Evolutionary conservation across 192 early-diverging fungal genomes (phyloP).

Genomic region (Coemansia sp.): DNA sequence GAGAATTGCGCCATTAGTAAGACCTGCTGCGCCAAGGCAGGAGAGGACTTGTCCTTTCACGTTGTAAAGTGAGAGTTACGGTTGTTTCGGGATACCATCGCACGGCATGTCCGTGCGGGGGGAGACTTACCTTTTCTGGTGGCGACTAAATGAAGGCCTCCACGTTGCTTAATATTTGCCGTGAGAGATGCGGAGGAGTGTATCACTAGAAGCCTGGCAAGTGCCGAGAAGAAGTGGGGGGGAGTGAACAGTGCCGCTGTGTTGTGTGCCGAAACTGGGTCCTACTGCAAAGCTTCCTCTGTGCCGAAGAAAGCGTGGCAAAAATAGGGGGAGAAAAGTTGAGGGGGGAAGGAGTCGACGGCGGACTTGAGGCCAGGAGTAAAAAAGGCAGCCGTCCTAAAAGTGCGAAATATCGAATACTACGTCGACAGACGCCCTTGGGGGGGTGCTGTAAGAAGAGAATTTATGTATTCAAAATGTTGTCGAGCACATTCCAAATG

Average conservation of each 20-base stretch:
- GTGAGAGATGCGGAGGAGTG: slow-evolving; percentile 1
- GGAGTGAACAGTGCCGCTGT: background rate
- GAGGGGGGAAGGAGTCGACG: background rate
- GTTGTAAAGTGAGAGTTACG: background rate
- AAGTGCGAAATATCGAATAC: background rate
- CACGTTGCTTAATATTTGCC: background rate
- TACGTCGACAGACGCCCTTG: background rate
- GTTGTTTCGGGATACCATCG: slow-evolving; percentile 6
- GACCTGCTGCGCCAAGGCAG: background rate
- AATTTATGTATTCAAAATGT: slow-evolving; percentile 4
- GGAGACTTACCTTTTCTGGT: background rate
- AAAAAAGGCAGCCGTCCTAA: background rate
- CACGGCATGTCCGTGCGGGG: background rate
- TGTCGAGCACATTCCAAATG: slow-evolving; percentile 4
- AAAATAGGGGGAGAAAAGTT: background rate
- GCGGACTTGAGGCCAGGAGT: background rate
- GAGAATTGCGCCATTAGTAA: background rate
- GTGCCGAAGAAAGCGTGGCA: background rate
- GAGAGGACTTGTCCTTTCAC: background rate
- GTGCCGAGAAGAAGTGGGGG: background rate
- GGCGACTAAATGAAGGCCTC: background rate
- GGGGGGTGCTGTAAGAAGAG: background rate
- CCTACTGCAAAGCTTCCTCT: slow-evolving; percentile 1
- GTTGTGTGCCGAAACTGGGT: background rate
- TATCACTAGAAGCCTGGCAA: background rate